Percentiles rank a stretch among this genome's conserved stretches.
Evolutionary conservation across 73 alveolate species (phyloP).

Genomic region (Durusdinium trenchii): DNA sequence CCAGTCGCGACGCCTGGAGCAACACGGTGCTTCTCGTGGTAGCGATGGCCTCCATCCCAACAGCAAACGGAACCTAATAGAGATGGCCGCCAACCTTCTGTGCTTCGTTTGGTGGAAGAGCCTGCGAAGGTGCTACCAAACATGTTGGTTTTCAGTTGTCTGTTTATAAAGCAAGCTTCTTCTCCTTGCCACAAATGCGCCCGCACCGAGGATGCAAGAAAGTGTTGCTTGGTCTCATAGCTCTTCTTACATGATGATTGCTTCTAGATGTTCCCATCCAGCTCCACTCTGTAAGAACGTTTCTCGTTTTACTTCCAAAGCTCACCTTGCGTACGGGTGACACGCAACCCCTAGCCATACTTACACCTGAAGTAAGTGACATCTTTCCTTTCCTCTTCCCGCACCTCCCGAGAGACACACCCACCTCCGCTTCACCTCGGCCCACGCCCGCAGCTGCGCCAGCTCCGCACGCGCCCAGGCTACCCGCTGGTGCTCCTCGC

Average conservation of each 20-base stretch:
- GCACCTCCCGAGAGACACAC: not conserved
- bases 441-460: not conserved
- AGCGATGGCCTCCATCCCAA: not conserved
- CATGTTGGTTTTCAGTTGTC: not conserved
- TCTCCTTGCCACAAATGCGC: not conserved
- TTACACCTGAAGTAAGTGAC: no score
- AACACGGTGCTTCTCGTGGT: not conserved
- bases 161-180: not conserved
- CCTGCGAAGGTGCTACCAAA: not conserved
- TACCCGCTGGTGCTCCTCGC: not conserved
- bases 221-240: no score
- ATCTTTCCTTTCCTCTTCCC: not conserved
- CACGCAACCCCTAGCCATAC: no score
- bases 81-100: not conserved
- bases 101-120: not conserved
- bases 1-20: not conserved
- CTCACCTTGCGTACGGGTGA: not conserved
- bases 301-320: not conserved
- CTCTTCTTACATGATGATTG: no score
- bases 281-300: not conserved
- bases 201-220: not conserved
- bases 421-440: not conserved
- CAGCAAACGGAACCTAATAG: not conserved
- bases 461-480: not conserved
- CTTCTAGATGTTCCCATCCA: no score